phyloP scores from a whole-genome alignment of 331 rosid genomes.

The Acacia pycnantha region DNA sequence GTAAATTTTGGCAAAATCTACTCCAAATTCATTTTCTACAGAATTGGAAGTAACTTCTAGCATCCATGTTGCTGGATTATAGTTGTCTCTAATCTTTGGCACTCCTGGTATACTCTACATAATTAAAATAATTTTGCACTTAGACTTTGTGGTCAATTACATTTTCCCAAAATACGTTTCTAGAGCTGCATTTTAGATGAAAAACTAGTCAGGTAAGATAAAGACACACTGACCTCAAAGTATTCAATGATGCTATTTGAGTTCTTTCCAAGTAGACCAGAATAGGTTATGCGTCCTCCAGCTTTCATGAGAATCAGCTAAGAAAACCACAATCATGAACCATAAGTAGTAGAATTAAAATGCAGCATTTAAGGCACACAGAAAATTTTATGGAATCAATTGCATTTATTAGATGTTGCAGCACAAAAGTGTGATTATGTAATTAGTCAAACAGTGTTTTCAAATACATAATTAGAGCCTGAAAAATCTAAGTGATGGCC shows the following conservation, averaged over 20 bases:
- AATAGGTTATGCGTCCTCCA: constrained; percentile 58
- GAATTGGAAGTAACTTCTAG: constrained; percentile 53
- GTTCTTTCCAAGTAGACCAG: constrained; percentile 54
- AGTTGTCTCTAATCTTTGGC: constrained; percentile 48
- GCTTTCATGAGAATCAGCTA: constrained; percentile 51
- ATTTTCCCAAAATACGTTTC: background rate
- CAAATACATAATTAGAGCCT: background rate
- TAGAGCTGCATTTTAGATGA: constrained; percentile 1
- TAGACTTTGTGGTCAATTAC: constrained; percentile 10
- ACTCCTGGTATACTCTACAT: constrained; percentile 52
- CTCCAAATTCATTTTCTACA: constrained; percentile 49
- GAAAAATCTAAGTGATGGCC: background rate
- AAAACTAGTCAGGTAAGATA: background rate
- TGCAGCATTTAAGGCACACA: no score
- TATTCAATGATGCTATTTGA: constrained; percentile 51
- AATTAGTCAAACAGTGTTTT: background rate
- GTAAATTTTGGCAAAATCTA: constrained; percentile 54
- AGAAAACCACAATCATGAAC: constrained; percentile 34
- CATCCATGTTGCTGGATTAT: constrained; percentile 69
- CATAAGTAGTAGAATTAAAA: background rate
- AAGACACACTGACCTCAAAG: constrained; percentile 54
- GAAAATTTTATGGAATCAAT: no score
- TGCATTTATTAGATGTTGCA: background rate
- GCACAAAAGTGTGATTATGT: background rate
- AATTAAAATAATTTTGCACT: constrained; percentile 9